A percentile compares a stretch with the other conserved stretches of the same genome.
Conservation (phyloP, 371 early-diverging fungal genomes). For the Parasitella parasitica region DNA sequence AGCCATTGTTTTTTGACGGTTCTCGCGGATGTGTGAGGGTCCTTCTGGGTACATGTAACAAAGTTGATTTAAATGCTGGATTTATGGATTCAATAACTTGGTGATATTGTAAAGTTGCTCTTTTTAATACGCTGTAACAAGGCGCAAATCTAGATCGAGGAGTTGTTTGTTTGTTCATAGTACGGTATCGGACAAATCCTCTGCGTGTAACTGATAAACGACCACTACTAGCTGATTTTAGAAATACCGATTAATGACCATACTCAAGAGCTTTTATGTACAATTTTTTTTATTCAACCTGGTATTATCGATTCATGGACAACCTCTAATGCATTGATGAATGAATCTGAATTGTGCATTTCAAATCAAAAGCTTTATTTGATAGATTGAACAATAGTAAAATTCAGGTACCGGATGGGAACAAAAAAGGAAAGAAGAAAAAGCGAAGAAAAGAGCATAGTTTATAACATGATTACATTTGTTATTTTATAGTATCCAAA, state of each 20-base stretch:
- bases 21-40: constrained; percentile 24
- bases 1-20: constrained; percentile 25
- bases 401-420: neutral
- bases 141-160: neutral
- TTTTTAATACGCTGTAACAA: neutral
- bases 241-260: neutral
- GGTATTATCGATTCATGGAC: neutral
- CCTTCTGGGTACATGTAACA: constrained; percentile 18
- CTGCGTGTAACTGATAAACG: constrained; percentile 4
- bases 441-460: neutral
- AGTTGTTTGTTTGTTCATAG: neutral
- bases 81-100: constrained; percentile 2
- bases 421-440: neutral
- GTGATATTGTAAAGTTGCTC: constrained; percentile 10
- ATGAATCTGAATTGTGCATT: neutral
- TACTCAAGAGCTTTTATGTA: neutral
- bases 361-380: neutral
- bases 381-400: neutral
- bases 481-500: constrained; percentile 5
- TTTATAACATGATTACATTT: constrained; percentile 10
- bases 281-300: neutral
- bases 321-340: neutral
- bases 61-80: constrained; percentile 10
- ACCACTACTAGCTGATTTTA: constrained; percentile 4
- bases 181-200: constrained; percentile 3